Evolutionary conservation across 2,329 filamentous ascomycete species (phyloP), one percentile per base, ranked within the genome.

Genomic region (Talaromyces sp.): DNA sequence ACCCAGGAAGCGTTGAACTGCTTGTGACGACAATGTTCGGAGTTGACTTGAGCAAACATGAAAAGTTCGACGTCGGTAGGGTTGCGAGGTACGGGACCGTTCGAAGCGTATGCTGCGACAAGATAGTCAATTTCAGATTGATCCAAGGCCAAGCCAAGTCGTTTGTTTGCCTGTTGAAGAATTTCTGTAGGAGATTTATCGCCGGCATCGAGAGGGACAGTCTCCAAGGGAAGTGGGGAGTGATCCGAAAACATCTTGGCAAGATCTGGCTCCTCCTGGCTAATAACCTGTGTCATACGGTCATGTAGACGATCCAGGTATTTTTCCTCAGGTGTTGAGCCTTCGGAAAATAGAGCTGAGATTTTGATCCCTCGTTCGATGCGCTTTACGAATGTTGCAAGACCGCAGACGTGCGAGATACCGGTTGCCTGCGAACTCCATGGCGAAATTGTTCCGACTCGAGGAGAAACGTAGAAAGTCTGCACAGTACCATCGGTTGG

Each of bases 21-120:
- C 81, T 97, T 96, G 73, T 88, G 86, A 63, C 86, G 79, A 72
- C 86, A 96, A 77, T 98, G 93, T 82, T 99, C 95, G 2, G 93
- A 98, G 81, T 98, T 98, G 75, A 99, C 93, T 79, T 99, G 95
- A 16, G 93, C 93, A 76, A 98, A 99, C 95, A 98, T 98, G 83
- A 98, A 98, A 23, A 98, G 83, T 79, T 99, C 95, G 50, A 98
- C 91, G 74, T 98, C 95, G 65, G 92, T 88, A 0, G 91, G 91
- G 56, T 88, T 80, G 65, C 83, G 75, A 12, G 83, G 83, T 57
- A 86, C 80, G 58, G 81, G 76, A 3, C 83, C 83, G 33, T 87
- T 84, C 40, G 86, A 81, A 5, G 86, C 86, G 76, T 92, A 95
- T 46, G 88, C 88, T 68, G 92, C 87, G n/a, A 96, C 91, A 42